Conservation (phyloP, 2,329 filamentous ascomycete species). For the Alternaria sp. region DNA sequence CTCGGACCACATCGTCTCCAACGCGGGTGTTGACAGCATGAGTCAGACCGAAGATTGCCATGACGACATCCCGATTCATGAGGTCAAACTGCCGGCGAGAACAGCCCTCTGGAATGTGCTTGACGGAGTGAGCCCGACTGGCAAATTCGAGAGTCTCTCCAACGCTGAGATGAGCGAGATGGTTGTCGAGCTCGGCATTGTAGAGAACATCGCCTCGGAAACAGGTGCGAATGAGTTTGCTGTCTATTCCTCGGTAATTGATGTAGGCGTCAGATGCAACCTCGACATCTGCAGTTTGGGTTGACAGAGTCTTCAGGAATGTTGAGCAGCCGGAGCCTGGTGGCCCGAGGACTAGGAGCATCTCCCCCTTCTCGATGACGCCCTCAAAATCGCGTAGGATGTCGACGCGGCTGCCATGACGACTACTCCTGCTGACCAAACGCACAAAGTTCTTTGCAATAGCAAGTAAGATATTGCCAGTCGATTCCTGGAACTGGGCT, state of each 20-base stretch:
- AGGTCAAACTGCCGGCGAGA: constrained; percentile 63
- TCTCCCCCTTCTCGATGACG: constrained; percentile 73
- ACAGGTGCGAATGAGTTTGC: constrained; percentile 76
- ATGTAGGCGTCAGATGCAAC: constrained; percentile 75
- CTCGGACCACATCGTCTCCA: constrained; percentile 77
- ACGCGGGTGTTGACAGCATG: constrained; percentile 77
- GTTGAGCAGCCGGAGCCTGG: constrained; percentile 78
- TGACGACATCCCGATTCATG: constrained; percentile 66
- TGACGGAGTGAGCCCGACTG: constrained; percentile 73
- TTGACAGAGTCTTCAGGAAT: constrained; percentile 82
- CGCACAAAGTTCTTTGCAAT: constrained; percentile 34
- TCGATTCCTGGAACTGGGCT: constrained; percentile 61
- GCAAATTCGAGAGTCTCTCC: constrained; percentile 83
- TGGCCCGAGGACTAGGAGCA: constrained; percentile 77
- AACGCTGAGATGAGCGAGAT: constrained; percentile 79
- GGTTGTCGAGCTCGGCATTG: constrained; percentile 82
- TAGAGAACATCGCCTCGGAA: constrained; percentile 89
- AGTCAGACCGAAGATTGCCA: constrained; percentile 74
- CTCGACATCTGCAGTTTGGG: constrained; percentile 81
- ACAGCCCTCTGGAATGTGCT: constrained; percentile 67
- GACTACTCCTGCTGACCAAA: constrained; percentile 47
- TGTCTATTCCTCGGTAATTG: constrained; percentile 76
- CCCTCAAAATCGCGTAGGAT: constrained; percentile 74
- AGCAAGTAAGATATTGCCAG: constrained; percentile 58
- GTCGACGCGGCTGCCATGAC: constrained; percentile 59